Conservation (phyloP, 1,284 basidiomycete genomes). For the Cutaneotrichosporon daszewskae region DNA sequence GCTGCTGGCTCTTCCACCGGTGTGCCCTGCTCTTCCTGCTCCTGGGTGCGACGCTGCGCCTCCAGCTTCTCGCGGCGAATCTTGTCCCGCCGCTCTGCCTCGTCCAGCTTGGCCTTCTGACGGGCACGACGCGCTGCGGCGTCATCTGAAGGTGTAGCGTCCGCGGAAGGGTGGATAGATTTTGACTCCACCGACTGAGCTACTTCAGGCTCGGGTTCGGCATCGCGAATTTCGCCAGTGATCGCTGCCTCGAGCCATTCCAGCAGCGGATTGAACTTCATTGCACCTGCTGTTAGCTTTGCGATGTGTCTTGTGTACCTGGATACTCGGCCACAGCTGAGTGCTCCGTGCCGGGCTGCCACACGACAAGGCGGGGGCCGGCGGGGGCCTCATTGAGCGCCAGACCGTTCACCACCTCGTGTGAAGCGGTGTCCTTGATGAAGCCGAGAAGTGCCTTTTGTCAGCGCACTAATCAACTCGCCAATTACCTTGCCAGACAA, state of each 20-base stretch:
- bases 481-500: conserved; percentile 54
- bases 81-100: conserved; percentile 38
- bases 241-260: conserved; percentile 32
- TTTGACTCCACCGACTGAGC: conserved; percentile 7
- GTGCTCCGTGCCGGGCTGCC: conserved; percentile 20
- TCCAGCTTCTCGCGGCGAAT: conserved; percentile 30
- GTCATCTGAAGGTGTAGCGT: conserved; percentile 8
- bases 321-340: conserved; percentile 32
- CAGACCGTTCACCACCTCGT: conserved; percentile 48
- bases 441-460: conserved; percentile 58
- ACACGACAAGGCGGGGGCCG: conserved; percentile 35
- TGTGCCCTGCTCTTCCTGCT: conserved; percentile 5
- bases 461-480: conserved; percentile 9
- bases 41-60: conserved; percentile 16
- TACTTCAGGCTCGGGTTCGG: conserved; percentile 2
- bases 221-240: conserved; percentile 5
- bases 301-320: conserved; percentile 19
- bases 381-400: conserved; percentile 31
- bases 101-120: conserved; percentile 36
- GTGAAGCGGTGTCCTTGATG: conserved; percentile 57
- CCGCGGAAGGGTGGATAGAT: too few relatives aligned
- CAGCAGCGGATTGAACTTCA: conserved; percentile 47
- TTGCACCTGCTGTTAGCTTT: conserved; percentile 22
- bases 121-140: conserved; percentile 22
- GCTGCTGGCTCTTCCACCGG: conserved; percentile 10